Percentiles rank a stretch among this genome's conserved stretches.
Evolutionary conservation across 2,329 filamentous ascomycete genomes (phyloP).

Genomic region (Rhexocercosporidium sp.): DNA sequence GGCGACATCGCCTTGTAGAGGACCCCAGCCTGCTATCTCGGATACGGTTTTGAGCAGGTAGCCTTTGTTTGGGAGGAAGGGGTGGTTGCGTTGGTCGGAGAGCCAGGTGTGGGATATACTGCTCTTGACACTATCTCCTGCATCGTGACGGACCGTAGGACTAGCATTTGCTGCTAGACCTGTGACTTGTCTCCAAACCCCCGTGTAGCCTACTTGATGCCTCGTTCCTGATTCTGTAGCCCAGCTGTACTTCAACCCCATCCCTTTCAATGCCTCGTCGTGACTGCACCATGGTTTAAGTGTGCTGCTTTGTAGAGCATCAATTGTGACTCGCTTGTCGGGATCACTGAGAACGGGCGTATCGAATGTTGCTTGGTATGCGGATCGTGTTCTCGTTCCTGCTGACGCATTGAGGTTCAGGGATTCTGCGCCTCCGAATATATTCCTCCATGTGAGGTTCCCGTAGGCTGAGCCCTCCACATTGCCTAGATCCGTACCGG

Average conservation of each 20-base stretch:
- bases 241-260: constrained; percentile 78
- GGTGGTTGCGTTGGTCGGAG: constrained; percentile 81
- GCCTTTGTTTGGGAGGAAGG: constrained; percentile 81
- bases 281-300: constrained; percentile 94
- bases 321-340: constrained; percentile 77
- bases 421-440: constrained; percentile 92
- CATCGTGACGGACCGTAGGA: constrained; percentile 80
- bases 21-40: constrained; percentile 87
- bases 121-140: constrained; percentile 90
- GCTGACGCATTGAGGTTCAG: constrained; percentile 85
- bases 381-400: constrained; percentile 88
- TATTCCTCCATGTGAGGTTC: constrained; percentile 85
- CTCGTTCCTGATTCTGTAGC: constrained; percentile 65
- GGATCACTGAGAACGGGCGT: constrained; percentile 86
- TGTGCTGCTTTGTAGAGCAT: constrained; percentile 81
- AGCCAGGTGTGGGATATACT: constrained; percentile 82
- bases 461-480: constrained; percentile 93
- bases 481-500: constrained; percentile 92
- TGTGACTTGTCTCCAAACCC: constrained; percentile 88
- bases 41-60: constrained; percentile 79
- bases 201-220: constrained; percentile 81
- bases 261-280: constrained; percentile 85
- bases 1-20: constrained; percentile 85
- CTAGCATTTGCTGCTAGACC: constrained; percentile 77
- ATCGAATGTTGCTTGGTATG: constrained; percentile 86